Base-by-base conservation (phyloP, 768 basidiomycete genomes). In the Tylopilus rubrobrunneus region DNA sequence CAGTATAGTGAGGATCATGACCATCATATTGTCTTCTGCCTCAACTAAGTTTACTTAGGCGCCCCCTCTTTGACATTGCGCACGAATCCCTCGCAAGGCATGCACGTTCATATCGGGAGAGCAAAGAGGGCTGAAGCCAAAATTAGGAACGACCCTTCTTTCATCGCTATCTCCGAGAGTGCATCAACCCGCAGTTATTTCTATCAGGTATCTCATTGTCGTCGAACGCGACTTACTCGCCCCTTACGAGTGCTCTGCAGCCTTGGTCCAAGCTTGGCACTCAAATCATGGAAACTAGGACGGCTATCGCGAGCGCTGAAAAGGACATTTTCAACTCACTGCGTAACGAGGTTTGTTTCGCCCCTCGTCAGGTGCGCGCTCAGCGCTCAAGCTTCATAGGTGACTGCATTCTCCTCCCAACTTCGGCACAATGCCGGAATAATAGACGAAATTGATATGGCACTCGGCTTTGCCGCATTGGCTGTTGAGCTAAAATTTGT, bases 361-460 rank as follows among this genome's bases (percentile, higher is more conserved):
- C 25, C 23, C 34, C 12, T 37, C 28, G 21, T 49, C 44, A 23
- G 12, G 34, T 43, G 21, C n/a, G 12, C n/a, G 42, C 51, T 63
- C 44, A 57, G 31, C 10, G 10, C 31, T 31, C 31, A 27, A 0
- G 17, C 29, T 48, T 47, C 25, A 21, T 34, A 93, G 92, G 85
- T 94, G 45, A 86, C 78, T 54, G 73, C 71, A 14, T 74, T 81
- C 56, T 76, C 83, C 11, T 56, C 69, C 6, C 72, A 73, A 23
- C 71, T 98, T n/a, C 78, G 86, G 57, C 76, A 78, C 28, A 96
- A 94, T 63, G 84, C 89, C 5, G 79, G 82, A 27, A 76, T 93
- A 43, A 71, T 94, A 37, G 92, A 95, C 64, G 93, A 98, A 67
- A 70, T 98, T 12, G 95, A 98, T 64, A 83, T 97, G 14, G 78